Evolutionary conservation across 2,329 filamentous ascomycete genomes (phyloP).

Genomic region (Diaporthe citriasiana): DNA sequence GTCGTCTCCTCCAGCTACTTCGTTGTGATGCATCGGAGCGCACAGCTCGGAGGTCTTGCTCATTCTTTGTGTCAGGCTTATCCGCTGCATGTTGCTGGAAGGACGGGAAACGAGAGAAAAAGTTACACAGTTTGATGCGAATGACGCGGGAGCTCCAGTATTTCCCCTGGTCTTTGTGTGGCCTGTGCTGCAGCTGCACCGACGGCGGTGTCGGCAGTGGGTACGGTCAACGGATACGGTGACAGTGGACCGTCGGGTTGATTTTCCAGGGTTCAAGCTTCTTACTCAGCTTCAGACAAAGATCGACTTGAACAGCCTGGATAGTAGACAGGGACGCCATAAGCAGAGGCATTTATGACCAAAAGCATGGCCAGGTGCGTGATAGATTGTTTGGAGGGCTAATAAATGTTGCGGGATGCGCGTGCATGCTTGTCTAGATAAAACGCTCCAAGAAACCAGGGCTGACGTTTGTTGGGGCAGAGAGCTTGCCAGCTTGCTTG

Average conservation of each 20-base stretch:
- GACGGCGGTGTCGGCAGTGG: not conserved
- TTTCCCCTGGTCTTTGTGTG: slow-evolving; percentile 1
- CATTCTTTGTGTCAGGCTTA: not conserved
- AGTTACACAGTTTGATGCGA: not conserved
- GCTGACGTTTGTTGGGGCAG: slow-evolving; percentile 8
- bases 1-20: not conserved
- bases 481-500: not conserved
- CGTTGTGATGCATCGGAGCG: not conserved
- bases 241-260: not conserved
- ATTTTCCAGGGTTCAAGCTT: not conserved
- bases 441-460: slow-evolving; percentile 14
- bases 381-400: not conserved
- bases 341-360: not conserved
- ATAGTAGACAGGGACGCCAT: too few species aligned
- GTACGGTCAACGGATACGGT: slow-evolving; percentile 4
- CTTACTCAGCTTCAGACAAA: not conserved
- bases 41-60: too few species aligned
- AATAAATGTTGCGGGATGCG: not conserved
- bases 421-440: not conserved
- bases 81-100: not conserved
- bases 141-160: not conserved
- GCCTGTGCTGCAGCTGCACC: slow-evolving; percentile 22
- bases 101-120: not conserved
- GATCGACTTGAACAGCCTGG: not conserved
- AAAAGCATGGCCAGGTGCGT: not conserved